Conservation (phyloP, 345 rosid species). For the Euphorbia tirucalli region DNA sequence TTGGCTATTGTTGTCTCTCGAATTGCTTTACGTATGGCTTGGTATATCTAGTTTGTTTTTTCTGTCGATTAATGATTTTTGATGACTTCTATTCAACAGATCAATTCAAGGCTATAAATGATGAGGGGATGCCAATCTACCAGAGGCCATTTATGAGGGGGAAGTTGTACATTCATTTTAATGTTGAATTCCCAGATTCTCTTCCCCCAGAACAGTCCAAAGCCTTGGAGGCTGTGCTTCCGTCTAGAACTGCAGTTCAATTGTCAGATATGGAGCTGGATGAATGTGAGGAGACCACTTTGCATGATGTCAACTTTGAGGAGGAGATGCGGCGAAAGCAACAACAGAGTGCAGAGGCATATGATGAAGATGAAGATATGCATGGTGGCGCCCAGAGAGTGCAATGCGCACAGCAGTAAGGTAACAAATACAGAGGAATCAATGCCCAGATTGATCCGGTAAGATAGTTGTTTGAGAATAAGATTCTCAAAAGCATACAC, state of each 20-base stretch:
- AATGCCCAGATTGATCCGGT: neutral
- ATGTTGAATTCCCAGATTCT: slow-evolving; percentile 61
- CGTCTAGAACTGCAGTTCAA: slow-evolving; percentile 35
- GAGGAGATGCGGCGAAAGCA: slow-evolving; percentile 57
- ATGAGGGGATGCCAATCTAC: slow-evolving; percentile 34
- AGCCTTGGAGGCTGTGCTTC: slow-evolving; percentile 50
- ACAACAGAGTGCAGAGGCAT: slow-evolving; percentile 58
- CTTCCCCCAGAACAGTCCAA: slow-evolving; percentile 47
- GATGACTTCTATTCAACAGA: slow-evolving; percentile 2
- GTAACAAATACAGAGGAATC: neutral
- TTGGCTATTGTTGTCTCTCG: too few species aligned
- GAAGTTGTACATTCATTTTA: slow-evolving; percentile 54
- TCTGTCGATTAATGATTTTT: neutral
- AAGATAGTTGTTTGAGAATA: neutral
- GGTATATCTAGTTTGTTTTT: too few species aligned
- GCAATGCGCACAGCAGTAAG: slow-evolving; percentile 72
- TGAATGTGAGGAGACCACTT: slow-evolving; percentile 66
- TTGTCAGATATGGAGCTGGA: slow-evolving; percentile 59
- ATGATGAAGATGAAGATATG: slow-evolving; percentile 64
- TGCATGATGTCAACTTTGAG: slow-evolving; percentile 63
- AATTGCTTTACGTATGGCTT: too few species aligned
- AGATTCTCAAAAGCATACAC: neutral
- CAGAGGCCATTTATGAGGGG: slow-evolving; percentile 71
- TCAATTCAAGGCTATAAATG: slow-evolving; percentile 33
- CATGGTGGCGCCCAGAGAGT: slow-evolving; percentile 57